Evolutionary conservation across 2,329 filamentous ascomycete genomes (phyloP).

Genomic region (Ophiostoma perfectum): DNA sequence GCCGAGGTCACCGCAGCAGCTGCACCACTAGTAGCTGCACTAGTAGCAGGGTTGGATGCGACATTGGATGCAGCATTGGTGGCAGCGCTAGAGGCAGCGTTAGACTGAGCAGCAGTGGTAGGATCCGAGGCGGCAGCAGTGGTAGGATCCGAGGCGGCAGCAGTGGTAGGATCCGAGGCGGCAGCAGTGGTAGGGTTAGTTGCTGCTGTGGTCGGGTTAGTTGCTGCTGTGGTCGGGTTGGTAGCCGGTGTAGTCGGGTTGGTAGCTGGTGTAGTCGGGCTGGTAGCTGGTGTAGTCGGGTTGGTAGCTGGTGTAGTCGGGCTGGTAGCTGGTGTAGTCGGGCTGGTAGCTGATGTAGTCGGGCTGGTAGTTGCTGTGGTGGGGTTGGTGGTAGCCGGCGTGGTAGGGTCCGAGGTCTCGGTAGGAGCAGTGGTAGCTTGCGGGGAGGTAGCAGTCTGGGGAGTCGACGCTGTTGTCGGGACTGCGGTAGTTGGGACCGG

Average conservation of each 20-base stretch:
- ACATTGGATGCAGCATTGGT: neutral
- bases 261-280: neutral
- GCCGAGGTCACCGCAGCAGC: constrained; percentile 7
- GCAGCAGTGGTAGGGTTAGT: neutral
- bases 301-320: neutral
- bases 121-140: neutral
- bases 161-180: no score
- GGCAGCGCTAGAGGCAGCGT: neutral
- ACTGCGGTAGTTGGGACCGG: neutral
- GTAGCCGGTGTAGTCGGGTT: neutral
- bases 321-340: neutral
- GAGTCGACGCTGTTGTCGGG: neutral
- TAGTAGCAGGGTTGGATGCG: neutral
- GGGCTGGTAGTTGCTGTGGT: neutral
- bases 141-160: neutral
- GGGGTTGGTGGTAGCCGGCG: neutral
- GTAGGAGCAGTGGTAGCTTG: neutral
- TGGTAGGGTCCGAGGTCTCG: neutral
- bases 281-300: neutral
- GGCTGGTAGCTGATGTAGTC: no score
- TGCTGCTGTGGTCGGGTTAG: neutral
- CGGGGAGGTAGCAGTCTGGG: neutral
- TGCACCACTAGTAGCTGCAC: neutral
- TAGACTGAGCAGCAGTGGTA: neutral
- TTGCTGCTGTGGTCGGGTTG: neutral